Evolutionary conservation across 805 yeast species (phyloP).

Genomic region (Starmerella sp.): DNA sequence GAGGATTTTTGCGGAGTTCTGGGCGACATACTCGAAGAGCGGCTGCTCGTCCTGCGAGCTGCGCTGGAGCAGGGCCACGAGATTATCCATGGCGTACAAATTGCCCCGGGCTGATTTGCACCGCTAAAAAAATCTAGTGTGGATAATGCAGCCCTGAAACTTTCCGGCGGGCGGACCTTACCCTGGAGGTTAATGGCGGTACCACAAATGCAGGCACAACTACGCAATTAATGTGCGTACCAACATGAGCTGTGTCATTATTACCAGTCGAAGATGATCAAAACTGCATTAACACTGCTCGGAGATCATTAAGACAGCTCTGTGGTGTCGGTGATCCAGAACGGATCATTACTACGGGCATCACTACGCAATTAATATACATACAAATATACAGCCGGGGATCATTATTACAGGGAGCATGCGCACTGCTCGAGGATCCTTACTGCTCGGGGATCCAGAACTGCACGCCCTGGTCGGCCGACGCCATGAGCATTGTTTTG

Average conservation of each 20-base stretch:
- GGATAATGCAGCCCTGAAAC: not conserved
- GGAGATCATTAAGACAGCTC: too few relatives aligned
- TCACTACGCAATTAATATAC: not conserved
- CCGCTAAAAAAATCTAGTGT: not conserved
- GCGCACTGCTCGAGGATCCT: too few relatives aligned
- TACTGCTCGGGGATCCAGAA: slow-evolving; percentile 32
- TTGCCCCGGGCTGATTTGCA: not conserved
- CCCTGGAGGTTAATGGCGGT: not conserved
- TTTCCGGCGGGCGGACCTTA: not conserved
- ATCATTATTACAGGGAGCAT: too few relatives aligned
- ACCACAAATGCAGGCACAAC: too few relatives aligned
- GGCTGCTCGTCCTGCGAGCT: not conserved
- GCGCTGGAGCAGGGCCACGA: slow-evolving; percentile 10
- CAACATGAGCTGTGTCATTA: too few relatives aligned
- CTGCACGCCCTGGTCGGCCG: slow-evolving; percentile 47
- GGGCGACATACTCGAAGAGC: slow-evolving; percentile 5
- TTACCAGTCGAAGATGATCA: too few relatives aligned
- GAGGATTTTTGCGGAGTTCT: slow-evolving; percentile 9
- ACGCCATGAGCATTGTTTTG: slow-evolving; percentile 45
- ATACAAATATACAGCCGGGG: not conserved
- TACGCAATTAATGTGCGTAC: not conserved
- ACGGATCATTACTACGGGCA: too few relatives aligned
- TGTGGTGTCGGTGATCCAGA: too few relatives aligned
- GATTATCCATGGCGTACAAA: slow-evolving; percentile 12
- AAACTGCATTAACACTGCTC: too few relatives aligned